Evolutionary conservation across 352 stramenopile genomes (phyloP), one percentile per base, ranked within the genome.

Genomic region (Globisporangium paroecandrum): DNA sequence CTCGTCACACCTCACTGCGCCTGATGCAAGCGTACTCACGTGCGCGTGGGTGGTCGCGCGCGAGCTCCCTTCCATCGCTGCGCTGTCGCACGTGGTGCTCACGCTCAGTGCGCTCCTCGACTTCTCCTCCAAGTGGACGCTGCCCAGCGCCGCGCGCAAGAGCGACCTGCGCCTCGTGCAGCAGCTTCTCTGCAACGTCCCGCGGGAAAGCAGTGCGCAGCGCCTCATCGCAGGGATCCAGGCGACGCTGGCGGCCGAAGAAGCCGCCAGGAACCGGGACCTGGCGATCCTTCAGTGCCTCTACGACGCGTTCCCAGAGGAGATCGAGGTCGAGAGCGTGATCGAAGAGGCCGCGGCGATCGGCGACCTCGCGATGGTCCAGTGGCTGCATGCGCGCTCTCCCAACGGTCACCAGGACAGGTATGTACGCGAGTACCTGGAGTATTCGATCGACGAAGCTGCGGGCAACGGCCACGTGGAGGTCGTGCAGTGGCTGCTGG

Each of bases 51-150:
- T 69, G 34, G 64, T 65, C 13, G 55, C 41, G 13, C 68, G 71
- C 27, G 67, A 72, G 7, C 46, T 41, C 13, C 68, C 68, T 10
- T 36, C 34, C 22, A 57, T 82, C 34, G 73, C 69, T 5, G 73
- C 76, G 20, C 66, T 82, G 29, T 60, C 67, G 51, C 76, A 82
- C 61, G 65, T 81, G 15, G 66, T 62, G 41, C 65, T 61, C 13
- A 27, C 69, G 15, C 10, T 83, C 34, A 71, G 70, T 18, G 51
- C 43, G 24, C 66, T 79, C 10, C 64, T 73, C 38, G 77, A 79
- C 47, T 46, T 41, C 0, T 79, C 77, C 29, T 43, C 61, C 27
- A 41, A 59, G 15, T 83, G 74, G 74, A 55, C 56, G 8, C 64
- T 69, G 12, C 8, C 64, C 29, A 29, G 32, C 0, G 64, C 64